Evolutionary conservation across 139 green algal species (phyloP).

Genomic region (Limnomonas spitsbergensis): DNA sequence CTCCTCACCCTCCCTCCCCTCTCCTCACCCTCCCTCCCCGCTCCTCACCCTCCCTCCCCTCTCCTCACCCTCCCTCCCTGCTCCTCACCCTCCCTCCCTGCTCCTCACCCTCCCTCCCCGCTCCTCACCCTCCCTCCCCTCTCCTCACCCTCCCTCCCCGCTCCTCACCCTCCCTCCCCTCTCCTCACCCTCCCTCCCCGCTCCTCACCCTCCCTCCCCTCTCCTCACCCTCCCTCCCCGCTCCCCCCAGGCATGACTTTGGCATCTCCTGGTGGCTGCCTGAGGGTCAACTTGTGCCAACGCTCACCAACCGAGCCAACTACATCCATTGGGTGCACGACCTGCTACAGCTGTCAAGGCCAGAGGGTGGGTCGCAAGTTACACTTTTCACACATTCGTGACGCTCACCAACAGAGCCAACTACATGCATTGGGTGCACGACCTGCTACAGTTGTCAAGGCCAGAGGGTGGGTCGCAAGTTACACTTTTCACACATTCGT

Average conservation of each 20-base stretch:
- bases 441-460: constrained; percentile 74
- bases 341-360: constrained; percentile 70
- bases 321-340: constrained; percentile 93
- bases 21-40: no score
- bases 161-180: no score
- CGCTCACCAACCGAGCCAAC: constrained; percentile 80
- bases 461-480: constrained; percentile 32
- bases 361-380: constrained; percentile 27
- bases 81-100: no score
- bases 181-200: neutral
- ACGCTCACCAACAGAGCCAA: constrained; percentile 81
- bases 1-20: no score
- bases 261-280: constrained; percentile 73
- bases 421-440: constrained; percentile 91
- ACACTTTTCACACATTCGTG: neutral
- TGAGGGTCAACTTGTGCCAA: constrained; percentile 75
- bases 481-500: neutral
- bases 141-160: no score
- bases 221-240: neutral
- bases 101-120: no score
- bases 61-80: no score
- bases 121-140: no score
- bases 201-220: neutral
- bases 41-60: no score
- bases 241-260: constrained; percentile 44